These are phyloP conservation scores for Diversispora epigaea DNA, from an alignment of 192 early-diverging fungal genomes.

Conservation along the genomic window DNA sequence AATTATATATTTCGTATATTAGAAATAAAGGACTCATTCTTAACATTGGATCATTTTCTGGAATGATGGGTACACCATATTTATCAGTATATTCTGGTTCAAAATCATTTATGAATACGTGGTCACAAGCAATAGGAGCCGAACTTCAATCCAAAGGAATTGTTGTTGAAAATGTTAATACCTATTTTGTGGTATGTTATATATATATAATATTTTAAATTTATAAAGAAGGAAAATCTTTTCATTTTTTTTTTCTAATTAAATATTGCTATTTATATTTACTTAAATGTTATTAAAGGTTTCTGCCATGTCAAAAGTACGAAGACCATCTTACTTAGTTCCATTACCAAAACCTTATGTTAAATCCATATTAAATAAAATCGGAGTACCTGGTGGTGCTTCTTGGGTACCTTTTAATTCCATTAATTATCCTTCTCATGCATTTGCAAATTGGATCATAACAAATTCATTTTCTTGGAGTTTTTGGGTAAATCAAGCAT, in stretches of 20 bases:
- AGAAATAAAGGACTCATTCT: slow-evolving; percentile 81
- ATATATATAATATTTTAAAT: too few species aligned
- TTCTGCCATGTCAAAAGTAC: slow-evolving; percentile 94
- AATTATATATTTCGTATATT: slow-evolving; percentile 11
- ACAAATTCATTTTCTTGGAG: slow-evolving; percentile 57
- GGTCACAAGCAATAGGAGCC: slow-evolving; percentile 84
- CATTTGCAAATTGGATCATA: slow-evolving; percentile 66
- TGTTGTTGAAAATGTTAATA: slow-evolving; percentile 88
- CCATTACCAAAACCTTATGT: slow-evolving; percentile 84
- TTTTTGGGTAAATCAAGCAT: slow-evolving; percentile 60
- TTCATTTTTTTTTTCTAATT: background rate
- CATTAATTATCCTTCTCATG: slow-evolving; percentile 70
- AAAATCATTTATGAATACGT: slow-evolving; percentile 89
- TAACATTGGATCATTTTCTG: slow-evolving; percentile 91
- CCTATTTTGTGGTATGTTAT: slow-evolving; percentile 82
- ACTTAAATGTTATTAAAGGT: background rate
- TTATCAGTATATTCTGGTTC: slow-evolving; percentile 90
- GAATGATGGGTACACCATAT: slow-evolving; percentile 77
- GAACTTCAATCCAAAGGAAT: slow-evolving; percentile 73
- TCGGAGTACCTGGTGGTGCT: slow-evolving; percentile 68
- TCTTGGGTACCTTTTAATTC: slow-evolving; percentile 60
- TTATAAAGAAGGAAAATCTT: background rate
- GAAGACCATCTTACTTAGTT: slow-evolving; percentile 73
- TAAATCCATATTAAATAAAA: slow-evolving; percentile 60
- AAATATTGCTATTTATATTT: background rate